Conservation (phyloP, 208 protist genomes). For the Trypanosoma boissoni region DNA sequence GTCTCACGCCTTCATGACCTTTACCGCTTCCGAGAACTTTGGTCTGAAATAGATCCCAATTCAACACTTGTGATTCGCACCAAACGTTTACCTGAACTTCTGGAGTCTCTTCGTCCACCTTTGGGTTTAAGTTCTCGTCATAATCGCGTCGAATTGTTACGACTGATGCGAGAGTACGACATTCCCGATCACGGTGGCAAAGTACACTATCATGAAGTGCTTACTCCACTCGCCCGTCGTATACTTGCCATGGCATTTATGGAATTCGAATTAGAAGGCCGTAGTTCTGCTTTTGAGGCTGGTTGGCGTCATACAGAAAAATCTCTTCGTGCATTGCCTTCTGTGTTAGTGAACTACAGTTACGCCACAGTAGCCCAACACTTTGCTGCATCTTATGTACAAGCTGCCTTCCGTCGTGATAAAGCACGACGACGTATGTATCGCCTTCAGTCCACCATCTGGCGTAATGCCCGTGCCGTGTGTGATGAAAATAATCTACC, state of each 20-base stretch:
- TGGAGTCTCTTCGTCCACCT: constrained; percentile 79
- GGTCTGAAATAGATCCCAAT: constrained; percentile 77
- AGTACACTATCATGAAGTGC: constrained; percentile 87
- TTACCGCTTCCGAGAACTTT: constrained; percentile 67
- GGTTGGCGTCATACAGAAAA: constrained; percentile 74
- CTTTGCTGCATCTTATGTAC: constrained; percentile 79
- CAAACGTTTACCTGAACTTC: constrained; percentile 52
- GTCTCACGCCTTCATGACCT: constrained; percentile 75
- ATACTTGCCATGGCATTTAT: constrained; percentile 79
- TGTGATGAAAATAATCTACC: constrained; percentile 58
- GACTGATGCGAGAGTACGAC: constrained; percentile 81
- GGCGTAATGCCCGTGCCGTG: constrained; percentile 47
- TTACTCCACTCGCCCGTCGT: constrained; percentile 77
- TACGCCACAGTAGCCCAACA: constrained; percentile 66
- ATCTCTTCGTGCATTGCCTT: constrained; percentile 38
- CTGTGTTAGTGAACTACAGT: constrained; percentile 16
- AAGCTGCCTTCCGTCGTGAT: constrained; percentile 82
- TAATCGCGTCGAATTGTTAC: constrained; percentile 77
- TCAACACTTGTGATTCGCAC: constrained; percentile 60
- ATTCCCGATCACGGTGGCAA: constrained; percentile 78
- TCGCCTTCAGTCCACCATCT: constrained; percentile 45
- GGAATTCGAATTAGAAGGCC: constrained; percentile 44
- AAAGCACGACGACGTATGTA: constrained; percentile 55
- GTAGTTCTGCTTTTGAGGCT: constrained; percentile 43
- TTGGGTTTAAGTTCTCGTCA: constrained; percentile 70